These are phyloP conservation scores for Thecaphora thlaspeos DNA, from an alignment of 1,284 basidiomycete species.

Conservation along the genomic window DNA sequence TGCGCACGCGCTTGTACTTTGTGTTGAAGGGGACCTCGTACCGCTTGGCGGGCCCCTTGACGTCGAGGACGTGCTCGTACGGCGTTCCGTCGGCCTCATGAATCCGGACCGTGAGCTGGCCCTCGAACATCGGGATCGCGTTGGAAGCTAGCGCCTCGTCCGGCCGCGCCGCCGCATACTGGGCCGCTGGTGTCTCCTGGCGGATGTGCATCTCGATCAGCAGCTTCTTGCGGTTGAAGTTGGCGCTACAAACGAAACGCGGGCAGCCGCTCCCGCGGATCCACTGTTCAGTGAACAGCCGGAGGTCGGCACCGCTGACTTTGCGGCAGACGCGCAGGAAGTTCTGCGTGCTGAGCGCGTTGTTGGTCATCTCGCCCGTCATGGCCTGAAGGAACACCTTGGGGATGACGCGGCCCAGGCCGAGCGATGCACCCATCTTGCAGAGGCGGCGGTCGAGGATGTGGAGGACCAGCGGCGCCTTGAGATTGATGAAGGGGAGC, in stretches of 20 bases:
- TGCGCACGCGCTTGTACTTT: conserved; percentile 95
- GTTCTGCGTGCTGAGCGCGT: conserved; percentile 80
- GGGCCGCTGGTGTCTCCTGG: conserved; percentile 76
- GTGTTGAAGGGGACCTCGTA: conserved; percentile 99
- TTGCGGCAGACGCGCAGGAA: conserved; percentile 92
- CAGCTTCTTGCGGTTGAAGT: conserved; percentile 97
- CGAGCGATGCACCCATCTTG: conserved; percentile 91
- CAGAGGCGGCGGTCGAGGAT: conserved; percentile 90
- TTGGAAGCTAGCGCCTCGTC: conserved; percentile 51
- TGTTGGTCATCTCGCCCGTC: conserved; percentile 77
- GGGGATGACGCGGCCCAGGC: conserved; percentile 88
- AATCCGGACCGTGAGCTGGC: conserved; percentile 96
- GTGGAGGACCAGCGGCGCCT: conserved; percentile 89
- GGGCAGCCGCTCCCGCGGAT: conserved; percentile 97
- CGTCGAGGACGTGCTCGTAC: conserved; percentile 95
- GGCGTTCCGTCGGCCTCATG: conserved; percentile 99
- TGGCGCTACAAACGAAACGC: conserved; percentile 80
- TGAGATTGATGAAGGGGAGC: conserved; percentile 79
- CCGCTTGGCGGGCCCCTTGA: conserved; percentile 79
- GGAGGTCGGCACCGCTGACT: conserved; percentile 75
- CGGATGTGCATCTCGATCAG: conserved; percentile 91
- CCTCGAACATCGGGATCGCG: conserved; percentile 62
- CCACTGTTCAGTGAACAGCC: conserved; percentile 94
- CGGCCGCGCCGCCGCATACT: conserved; percentile 46
- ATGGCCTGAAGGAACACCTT: conserved; percentile 92